Percentiles rank a stretch among this genome's conserved stretches.
Evolutionary conservation across 139 green algal species (phyloP).

Genomic region (Nannochloris sp.): DNA sequence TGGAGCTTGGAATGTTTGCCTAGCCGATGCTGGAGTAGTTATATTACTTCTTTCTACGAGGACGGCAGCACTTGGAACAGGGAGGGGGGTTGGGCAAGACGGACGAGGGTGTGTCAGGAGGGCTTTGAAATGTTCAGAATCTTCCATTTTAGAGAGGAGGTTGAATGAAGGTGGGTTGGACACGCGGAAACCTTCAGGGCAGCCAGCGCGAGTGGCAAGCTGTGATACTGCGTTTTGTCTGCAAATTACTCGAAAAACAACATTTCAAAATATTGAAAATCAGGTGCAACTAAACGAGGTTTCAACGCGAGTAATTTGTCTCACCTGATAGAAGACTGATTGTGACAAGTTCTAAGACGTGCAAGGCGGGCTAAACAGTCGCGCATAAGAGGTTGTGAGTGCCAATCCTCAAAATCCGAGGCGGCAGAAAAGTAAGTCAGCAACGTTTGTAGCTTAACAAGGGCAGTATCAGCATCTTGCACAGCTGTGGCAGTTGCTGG

Average conservation of each 20-base stretch:
- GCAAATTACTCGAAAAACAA: neutral
- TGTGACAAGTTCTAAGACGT: neutral
- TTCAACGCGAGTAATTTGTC: neutral
- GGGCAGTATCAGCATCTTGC: neutral
- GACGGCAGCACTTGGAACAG: too few relatives aligned
- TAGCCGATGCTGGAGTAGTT: too few relatives aligned
- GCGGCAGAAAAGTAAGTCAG: slow-evolving; percentile 6
- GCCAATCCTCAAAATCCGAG: neutral
- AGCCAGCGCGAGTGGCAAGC: slow-evolving; percentile 9
- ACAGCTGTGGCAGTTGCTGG: neutral
- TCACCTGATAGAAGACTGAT: neutral
- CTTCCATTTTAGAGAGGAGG: neutral
- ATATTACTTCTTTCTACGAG: too few relatives aligned
- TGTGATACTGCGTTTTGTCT: neutral
- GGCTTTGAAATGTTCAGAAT: slow-evolving; percentile 3
- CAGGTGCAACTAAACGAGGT: neutral
- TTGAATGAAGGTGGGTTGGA: slow-evolving; percentile 6
- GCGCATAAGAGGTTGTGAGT: slow-evolving; percentile 4
- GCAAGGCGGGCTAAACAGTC: slow-evolving; percentile 8
- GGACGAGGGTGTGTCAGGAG: neutral
- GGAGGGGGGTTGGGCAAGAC: too few relatives aligned
- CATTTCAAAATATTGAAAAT: neutral
- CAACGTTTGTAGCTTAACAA: slow-evolving; percentile 21
- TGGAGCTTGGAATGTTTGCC: too few relatives aligned
- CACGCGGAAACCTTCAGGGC: slow-evolving; percentile 16